Base-by-base conservation (phyloP, 805 yeast species). In the Clavispora vitiphila region DNA sequence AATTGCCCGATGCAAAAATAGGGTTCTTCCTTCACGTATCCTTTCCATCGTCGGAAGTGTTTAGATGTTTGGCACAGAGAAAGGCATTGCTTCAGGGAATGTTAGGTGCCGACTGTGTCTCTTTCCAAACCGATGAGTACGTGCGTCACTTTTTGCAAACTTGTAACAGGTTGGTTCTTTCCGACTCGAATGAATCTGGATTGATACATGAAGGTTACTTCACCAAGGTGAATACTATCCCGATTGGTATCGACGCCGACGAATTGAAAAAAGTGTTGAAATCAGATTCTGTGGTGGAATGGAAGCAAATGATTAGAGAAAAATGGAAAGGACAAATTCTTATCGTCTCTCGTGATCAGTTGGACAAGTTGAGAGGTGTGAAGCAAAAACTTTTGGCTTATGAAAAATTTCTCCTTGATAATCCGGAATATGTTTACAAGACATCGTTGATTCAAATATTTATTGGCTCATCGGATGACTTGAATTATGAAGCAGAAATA, bases 41-140 rank as follows among this genome's bases (percentile, higher is more conserved):
- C 1, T 91, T 91, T 68, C 99, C 99, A 8, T 86, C 96, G 3
- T 81, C 91, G 43, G 99, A 91, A 61, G 96, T 91, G 3, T 93
- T 90, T 65, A 74, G 98, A 49, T 90, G 97, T 55, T 76, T 91
- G 47, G 96, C 98, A 1, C 93, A 88, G 54, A 75, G 99, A 54
- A 80, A 78, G 38, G 76, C 76, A 10, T 71, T 93, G 11, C 67
- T 93, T 12, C 72, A 76, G 46, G 99, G 99, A 16, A 72, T 91
- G 65, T 67, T 93, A 23, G 98, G 96, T 10, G 89, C 98, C 1
- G 88, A 87, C 57, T 78, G 84, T 43, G 76, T 93, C 35, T 81
- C 90, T 2, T 90, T 93, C 68, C 99, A 93, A 61, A 90, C 91
- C 9, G 81, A 81, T 22, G 99, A 93, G 61, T 91, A 90, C 53